Conservation (phyloP, 805 yeast genomes). For the Blastobotrys mokoenaii region DNA sequence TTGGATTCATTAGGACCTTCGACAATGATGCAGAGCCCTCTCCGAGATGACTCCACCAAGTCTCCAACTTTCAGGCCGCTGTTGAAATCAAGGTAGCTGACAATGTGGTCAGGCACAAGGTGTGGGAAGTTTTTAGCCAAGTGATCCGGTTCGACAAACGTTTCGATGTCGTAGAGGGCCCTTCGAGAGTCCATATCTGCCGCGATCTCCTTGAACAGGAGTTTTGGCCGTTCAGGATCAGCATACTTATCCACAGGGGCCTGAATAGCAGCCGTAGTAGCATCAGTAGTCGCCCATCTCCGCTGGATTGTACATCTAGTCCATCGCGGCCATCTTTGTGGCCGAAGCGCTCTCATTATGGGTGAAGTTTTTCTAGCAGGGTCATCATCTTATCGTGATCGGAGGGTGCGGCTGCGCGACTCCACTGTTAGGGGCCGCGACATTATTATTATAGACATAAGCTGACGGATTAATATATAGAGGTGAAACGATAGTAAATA, state of each 20-base stretch:
- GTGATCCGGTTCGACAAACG: not conserved
- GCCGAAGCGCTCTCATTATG: no score
- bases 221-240: not conserved
- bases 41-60: constrained; percentile 2
- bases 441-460: no score
- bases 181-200: not conserved
- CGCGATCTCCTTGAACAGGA: constrained; percentile 1
- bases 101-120: not conserved
- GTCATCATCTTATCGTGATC: no score
- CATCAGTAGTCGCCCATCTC: not conserved
- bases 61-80: constrained; percentile 6
- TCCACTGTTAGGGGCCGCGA: no score
- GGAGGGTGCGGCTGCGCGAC: no score
- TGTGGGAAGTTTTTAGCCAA: not conserved
- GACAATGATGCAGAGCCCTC: constrained; percentile 6
- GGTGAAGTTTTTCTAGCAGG: no score
- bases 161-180: not conserved
- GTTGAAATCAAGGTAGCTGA: not conserved
- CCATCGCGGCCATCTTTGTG: no score
- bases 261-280: not conserved
- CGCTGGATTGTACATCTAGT: not conserved
- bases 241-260: not conserved
- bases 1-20: not conserved
- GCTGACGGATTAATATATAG: no score
- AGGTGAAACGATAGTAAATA: no score